phyloP scores from a whole-genome alignment of 306 rosid species.

The Sphenostylis stenocarpa region DNA sequence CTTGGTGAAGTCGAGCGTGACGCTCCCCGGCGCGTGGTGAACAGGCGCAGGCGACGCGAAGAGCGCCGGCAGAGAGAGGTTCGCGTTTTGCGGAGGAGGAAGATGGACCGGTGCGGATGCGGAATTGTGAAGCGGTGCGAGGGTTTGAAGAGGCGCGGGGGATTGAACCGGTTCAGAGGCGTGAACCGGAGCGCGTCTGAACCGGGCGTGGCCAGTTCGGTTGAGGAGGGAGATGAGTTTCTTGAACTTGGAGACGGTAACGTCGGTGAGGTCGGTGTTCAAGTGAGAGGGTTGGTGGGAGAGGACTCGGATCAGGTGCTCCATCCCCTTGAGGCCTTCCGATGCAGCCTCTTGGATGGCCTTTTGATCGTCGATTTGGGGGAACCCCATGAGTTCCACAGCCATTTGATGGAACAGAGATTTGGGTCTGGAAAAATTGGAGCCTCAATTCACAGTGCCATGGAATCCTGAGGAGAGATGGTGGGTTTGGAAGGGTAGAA shows the following conservation, averaged over 20 bases:
- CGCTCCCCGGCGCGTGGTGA: constrained; percentile 31
- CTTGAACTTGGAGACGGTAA: constrained; percentile 75
- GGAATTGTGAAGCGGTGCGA: background rate
- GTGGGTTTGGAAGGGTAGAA: background rate
- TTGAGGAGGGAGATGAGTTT: constrained; percentile 67
- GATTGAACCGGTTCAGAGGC: background rate
- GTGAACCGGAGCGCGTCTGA: constrained; percentile 75
- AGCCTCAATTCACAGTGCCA: constrained; percentile 22
- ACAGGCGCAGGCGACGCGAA: background rate
- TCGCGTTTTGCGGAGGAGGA: background rate
- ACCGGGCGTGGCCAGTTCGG: constrained; percentile 93
- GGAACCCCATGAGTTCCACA: constrained; percentile 74
- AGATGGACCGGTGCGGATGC: background rate
- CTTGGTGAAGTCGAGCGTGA: constrained; percentile 78
- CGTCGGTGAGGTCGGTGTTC: constrained; percentile 65
- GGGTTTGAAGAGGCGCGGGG: background rate
- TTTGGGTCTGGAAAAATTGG: background rate
- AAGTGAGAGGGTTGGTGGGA: constrained; percentile 52
- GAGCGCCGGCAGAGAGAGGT: background rate
- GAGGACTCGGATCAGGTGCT: constrained; percentile 60
- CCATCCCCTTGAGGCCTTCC: constrained; percentile 84
- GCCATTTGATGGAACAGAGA: constrained; percentile 44
- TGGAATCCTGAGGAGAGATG: background rate
- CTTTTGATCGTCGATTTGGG: constrained; percentile 65
- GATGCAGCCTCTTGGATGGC: constrained; percentile 91